A percentile compares a stretch with the other conserved stretches of the same genome.
These are phyloP conservation scores for Zygosaccharomyces pseudorouxii DNA, from an alignment of 805 yeast species.

Conservation along the genomic window DNA sequence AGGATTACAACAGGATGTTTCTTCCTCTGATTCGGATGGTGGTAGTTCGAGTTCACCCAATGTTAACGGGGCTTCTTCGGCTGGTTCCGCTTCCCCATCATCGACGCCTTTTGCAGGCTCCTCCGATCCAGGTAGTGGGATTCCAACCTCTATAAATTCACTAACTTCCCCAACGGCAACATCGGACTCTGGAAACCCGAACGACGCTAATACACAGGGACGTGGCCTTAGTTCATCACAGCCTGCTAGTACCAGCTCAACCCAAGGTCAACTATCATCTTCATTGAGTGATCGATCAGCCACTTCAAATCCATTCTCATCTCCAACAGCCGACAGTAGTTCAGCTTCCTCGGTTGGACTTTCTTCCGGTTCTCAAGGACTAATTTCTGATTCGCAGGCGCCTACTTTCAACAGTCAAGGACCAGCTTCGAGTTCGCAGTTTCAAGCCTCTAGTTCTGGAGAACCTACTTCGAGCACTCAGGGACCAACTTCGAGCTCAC, in stretches of 20 bases:
- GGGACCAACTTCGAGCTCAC: not conserved
- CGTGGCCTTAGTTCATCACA: not conserved
- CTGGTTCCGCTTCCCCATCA: conserved; percentile 1
- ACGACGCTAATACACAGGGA: conserved; percentile 1
- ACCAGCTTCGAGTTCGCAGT: not conserved
- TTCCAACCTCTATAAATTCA: not conserved
- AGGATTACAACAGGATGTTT: not conserved
- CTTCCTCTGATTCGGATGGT: not conserved
- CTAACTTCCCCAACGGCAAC: not conserved
- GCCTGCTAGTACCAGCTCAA: not conserved
- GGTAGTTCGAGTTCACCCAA: not conserved
- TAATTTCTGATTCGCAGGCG: not conserved
- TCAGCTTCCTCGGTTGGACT: not conserved
- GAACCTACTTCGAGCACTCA: not conserved
- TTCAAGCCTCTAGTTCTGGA: not conserved
- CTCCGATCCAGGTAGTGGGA: not conserved
- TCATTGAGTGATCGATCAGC: not conserved
- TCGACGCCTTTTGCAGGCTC: not conserved
- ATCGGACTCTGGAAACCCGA: not conserved
- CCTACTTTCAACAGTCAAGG: not conserved
- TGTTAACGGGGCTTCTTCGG: not conserved
- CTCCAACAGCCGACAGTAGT: not conserved
- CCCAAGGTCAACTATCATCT: not conserved
- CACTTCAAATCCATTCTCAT: not conserved
- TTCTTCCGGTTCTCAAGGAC: not conserved